Evolutionary conservation across 179 eudicot species (phyloP), one percentile per base, ranked within the genome.

Genomic region (Beta corolliflora): DNA sequence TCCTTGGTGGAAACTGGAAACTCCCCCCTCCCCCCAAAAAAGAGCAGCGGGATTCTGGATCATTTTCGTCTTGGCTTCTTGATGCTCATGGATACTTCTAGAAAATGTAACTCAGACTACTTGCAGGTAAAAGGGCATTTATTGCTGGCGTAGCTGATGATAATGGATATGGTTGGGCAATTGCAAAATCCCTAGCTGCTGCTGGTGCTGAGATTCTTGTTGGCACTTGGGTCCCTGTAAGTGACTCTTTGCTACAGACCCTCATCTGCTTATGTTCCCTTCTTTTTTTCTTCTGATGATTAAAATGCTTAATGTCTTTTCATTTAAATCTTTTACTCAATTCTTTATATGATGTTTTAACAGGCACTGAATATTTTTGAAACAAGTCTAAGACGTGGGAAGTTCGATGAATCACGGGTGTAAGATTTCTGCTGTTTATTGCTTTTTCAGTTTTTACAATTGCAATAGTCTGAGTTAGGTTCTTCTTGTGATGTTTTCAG

Each of bases 201-300:
- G 99, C 99, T 78, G 99, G 99, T 87, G 98, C 98, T 79, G 99
- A 95, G 91, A 92, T 95, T 92, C 93, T 95, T 60, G 92, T 95
- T 81, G 99, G 99, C 63, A 95, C 98, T 70, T 95, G 99, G 99
- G 99, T 95, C 65, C 99, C 99, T 75, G 98, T 95, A 87, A 91
- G 95, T 86, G 45, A 75, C 72, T 78, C 48, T 36, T 67, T 65
- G 25, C 64, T 59, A 68, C 41, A 67, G n/a, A 11, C 13, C 13
- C 23, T 6, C 58, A 48, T 36, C 10, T 29, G 21, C 61, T 29
- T 61, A 41, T 61, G 56, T 56, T 81, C 25, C 11, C 1, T 29
- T 29, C 1, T 29, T 29, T 29, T 29, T 25, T 2, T 61, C n/a
- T 45, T 71, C 21, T 53, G 18, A 25, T 12, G 11, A 21, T 21